A percentile compares a stretch with the other conserved stretches of the same genome.
Conservation (phyloP, 805 yeast genomes). For the Schizosaccharomyces octosporus region DNA sequence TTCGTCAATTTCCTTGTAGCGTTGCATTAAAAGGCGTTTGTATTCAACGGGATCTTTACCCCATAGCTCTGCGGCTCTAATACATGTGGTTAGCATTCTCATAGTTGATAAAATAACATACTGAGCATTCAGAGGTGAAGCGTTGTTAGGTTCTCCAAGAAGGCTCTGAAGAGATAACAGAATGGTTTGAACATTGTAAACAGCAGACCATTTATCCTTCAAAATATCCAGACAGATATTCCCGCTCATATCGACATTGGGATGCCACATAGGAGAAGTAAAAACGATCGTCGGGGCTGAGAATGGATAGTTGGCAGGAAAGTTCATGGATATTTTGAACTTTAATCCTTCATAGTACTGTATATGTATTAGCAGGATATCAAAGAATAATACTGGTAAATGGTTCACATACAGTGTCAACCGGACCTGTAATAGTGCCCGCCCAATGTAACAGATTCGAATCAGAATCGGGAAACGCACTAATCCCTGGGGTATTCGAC, state of each 20-base stretch:
- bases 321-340: slow-evolving; percentile 25
- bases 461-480: slow-evolving; percentile 31
- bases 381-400: too few species aligned
- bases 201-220: slow-evolving; percentile 42
- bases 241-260: slow-evolving; percentile 41
- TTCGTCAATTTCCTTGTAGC: slow-evolving; percentile 17
- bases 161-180: slow-evolving; percentile 32
- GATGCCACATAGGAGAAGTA: slow-evolving; percentile 39
- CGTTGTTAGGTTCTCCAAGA: slow-evolving; percentile 38
- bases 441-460: slow-evolving; percentile 30
- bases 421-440: slow-evolving; percentile 34
- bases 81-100: slow-evolving; percentile 1
- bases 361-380: too few species aligned
- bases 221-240: slow-evolving; percentile 38
- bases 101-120: not conserved
- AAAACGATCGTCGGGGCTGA: slow-evolving; percentile 32
- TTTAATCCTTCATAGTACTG: slow-evolving; percentile 26
- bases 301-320: slow-evolving; percentile 34
- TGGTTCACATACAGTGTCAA: slow-evolving; percentile 17
- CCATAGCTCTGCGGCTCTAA: slow-evolving; percentile 29
- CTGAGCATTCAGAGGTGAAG: slow-evolving; percentile 28
- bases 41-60: slow-evolving; percentile 21
- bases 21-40: slow-evolving; percentile 15
- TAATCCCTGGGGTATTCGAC: slow-evolving; percentile 25
- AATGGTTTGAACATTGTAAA: slow-evolving; percentile 35